A percentile compares a stretch with the other conserved stretches of the same genome.
These are phyloP conservation scores for Elaeis oleifera DNA, from an alignment of 202 grass and related monocot genomes.

Conservation along the genomic window DNA sequence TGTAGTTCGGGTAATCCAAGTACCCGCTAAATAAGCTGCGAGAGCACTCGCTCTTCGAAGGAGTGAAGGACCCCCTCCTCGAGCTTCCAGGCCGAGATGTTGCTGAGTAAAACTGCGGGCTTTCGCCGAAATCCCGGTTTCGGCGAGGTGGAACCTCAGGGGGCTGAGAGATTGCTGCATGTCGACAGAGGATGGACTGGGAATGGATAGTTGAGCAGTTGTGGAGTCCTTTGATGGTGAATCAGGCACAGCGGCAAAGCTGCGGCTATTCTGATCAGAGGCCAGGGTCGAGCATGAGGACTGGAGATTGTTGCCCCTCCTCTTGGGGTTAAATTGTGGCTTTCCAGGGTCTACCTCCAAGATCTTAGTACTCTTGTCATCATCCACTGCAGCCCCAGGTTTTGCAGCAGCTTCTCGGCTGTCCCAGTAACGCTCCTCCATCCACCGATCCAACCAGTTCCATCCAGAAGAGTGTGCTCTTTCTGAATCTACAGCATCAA, in stretches of 20 bases:
- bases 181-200: conserved; percentile 24
- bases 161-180: conserved; percentile 9
- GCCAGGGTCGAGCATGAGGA: conserved; percentile 14
- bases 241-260: conserved; percentile 13
- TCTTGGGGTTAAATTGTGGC: conserved; percentile 22
- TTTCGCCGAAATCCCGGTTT: conserved; percentile 9
- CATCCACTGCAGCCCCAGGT: conserved; percentile 6
- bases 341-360: conserved; percentile 39
- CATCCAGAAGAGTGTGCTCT: conserved; percentile 17
- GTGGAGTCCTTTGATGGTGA: conserved; percentile 36
- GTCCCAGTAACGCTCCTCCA: conserved; percentile 23
- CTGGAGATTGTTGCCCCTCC: background rate
- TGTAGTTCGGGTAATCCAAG: conserved; percentile 17
- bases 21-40: conserved; percentile 18
- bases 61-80: conserved; percentile 30
- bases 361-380: conserved; percentile 36
- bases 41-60: conserved; percentile 34
- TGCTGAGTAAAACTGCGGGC: conserved; percentile 30
- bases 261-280: conserved; percentile 1
- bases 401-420: no score
- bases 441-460: conserved; percentile 33
- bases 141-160: conserved; percentile 1
- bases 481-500: background rate
- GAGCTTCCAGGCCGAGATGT: conserved; percentile 32
- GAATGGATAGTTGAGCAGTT: conserved; percentile 23